Evolutionary conservation across 139 green algal genomes (phyloP), one percentile per base, ranked within the genome.

Genomic region (Chlamydomonas applanata): DNA sequence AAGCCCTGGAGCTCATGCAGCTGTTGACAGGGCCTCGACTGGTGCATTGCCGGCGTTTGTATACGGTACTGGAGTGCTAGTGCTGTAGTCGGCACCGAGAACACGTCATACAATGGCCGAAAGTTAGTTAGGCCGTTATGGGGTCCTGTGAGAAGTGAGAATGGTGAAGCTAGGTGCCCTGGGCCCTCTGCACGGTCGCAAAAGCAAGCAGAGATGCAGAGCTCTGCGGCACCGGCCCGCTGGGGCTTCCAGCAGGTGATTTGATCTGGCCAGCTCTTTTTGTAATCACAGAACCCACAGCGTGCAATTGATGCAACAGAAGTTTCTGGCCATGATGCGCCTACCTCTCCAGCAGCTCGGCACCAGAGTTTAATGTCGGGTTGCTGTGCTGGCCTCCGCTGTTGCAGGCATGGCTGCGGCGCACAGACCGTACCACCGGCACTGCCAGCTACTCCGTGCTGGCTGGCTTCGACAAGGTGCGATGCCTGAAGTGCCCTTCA

Each of bases 381-480:
- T 29, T 27, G 33, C 14, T 30, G 29, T 34, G 59, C 7, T 52
- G 32, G 35, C 9, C 33, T 30, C 7, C n/a, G 4, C 33, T 52
- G 3, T 17, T 19, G 33, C 33, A 25, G 13, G 46, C 24, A 68
- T 29, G 69, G 24, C 11, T 29, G 69, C 16, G 40, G 11, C 46
- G 13, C 24, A 25, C 72, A 77, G 60, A 22, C 40, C 40, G 40
- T 11, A 11, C 40, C 40, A 49, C 7, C 11, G 40, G 40, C 40
- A 49, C 40, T 40, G 36, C 52, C 9, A 35, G 45, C 34, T 73
- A 76, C 52, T 80, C 73, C 5, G 73, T 75, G 4, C 75, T 85
- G 32, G 69, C 71, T 1, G 78, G 71, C 11, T 52, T 63, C 13
- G 82, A 85, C 46, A 85, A 85, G 78, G 82, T 85, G 44, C 35